Conservation (phyloP, 306 rosid genomes). For the Urtica urens region DNA sequence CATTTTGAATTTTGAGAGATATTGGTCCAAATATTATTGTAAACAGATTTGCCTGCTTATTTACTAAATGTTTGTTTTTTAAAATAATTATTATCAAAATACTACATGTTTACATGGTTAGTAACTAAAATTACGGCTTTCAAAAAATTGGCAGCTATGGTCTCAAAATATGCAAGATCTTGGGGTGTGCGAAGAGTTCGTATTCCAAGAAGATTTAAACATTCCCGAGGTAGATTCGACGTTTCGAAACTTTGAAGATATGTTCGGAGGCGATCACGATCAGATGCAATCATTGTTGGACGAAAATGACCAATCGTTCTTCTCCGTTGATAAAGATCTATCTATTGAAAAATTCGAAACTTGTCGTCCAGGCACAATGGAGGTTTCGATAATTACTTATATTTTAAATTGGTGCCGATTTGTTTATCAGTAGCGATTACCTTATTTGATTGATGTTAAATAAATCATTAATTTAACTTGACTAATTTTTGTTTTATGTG, state of each 20-base stretch:
- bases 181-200: constrained; percentile 76
- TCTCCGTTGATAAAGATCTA: constrained; percentile 42
- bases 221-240: constrained; percentile 85
- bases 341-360: constrained; percentile 40
- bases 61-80: too few relatives aligned
- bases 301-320: constrained; percentile 36
- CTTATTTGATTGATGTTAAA: too few relatives aligned
- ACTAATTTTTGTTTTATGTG: neutral
- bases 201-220: constrained; percentile 51
- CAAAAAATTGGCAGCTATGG: constrained; percentile 88
- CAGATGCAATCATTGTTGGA: constrained; percentile 28
- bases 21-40: too few relatives aligned
- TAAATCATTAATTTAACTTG: neutral
- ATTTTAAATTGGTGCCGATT: too few relatives aligned
- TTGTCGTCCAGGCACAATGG: constrained; percentile 28
- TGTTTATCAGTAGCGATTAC: neutral
- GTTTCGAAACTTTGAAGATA: constrained; percentile 61
- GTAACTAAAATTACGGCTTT: too few relatives aligned
- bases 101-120: too few relatives aligned
- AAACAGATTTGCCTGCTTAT: too few relatives aligned
- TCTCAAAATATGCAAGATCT: constrained; percentile 86
- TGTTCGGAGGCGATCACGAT: constrained; percentile 72
- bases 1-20: too few relatives aligned
- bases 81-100: too few relatives aligned
- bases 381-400: constrained; percentile 33